phyloP scores from a whole-genome alignment of 495 filamentous ascomycete genomes.

The Entonaema liquescens region DNA sequence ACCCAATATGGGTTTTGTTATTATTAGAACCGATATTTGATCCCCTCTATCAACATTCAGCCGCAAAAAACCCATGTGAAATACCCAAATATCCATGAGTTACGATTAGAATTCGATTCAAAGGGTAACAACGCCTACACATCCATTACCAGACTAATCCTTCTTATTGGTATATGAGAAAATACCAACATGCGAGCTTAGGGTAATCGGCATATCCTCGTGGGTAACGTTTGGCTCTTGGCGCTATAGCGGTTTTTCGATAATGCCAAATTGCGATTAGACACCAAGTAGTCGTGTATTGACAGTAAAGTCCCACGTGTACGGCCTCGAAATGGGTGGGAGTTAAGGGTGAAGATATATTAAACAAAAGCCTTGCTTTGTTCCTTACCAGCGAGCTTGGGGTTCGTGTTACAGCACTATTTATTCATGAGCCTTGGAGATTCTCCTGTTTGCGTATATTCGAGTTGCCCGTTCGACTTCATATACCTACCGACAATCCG shows the following conservation, averaged over 20 bases:
- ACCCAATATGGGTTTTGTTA: constrained; percentile 12
- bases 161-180: neutral
- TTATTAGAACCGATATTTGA: constrained; percentile 15
- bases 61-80: constrained; percentile 20
- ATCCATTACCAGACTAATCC: neutral
- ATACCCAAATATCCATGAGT: constrained; percentile 10
- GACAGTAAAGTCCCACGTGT: constrained; percentile 29
- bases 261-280: constrained; percentile 1
- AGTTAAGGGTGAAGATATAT: constrained; percentile 13
- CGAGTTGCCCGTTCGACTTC: neutral
- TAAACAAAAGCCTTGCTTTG: neutral
- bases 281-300: constrained; percentile 20
- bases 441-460: neutral
- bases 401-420: neutral
- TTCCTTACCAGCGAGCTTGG: neutral
- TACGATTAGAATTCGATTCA: constrained; percentile 11
- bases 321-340: neutral
- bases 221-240: constrained; percentile 21
- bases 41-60: constrained; percentile 15
- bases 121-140: constrained; percentile 1
- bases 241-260: constrained; percentile 11
- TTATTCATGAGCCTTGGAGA: constrained; percentile 1
- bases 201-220: constrained; percentile 12
- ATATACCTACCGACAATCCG: neutral
- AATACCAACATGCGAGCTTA: neutral